Base-by-base conservation (phyloP, 2,329 filamentous ascomycete species). In the Chrysoporthe puriensis region DNA sequence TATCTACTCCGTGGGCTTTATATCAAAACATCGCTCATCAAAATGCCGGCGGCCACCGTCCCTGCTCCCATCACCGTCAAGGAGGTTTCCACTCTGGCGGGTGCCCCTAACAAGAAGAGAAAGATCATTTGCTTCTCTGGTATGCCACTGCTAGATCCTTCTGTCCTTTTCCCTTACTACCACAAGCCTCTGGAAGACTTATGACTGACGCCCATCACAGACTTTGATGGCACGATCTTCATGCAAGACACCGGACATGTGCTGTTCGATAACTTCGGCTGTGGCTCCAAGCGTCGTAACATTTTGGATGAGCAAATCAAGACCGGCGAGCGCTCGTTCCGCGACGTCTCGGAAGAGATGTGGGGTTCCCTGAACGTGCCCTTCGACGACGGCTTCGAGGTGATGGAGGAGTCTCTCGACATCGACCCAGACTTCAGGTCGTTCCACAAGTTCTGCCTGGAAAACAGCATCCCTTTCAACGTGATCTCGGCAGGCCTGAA, bases 151-250 rank as follows among this genome's bases (percentile, higher is more conserved):
- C 7, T n/a, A 61, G 40, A 61, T 18, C 36, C 14, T 13, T 32
- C 26, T 26, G 14, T 34, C 32, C 26, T 59, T 43, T 44, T 36
- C 18, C 36, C 32, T 46, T 42, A 1, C 44, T 36, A 3, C 8
- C 32, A 46, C 44, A 46, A n/a, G 44, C 8, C 44, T 56, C 40
- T 4, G 7, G 46, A 18, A 44, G 13, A 14, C 42, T 48, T 56
- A 60, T 9, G 2, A 42, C 18, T 60, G 58, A 14, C 4, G 2
- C 32, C 32, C 1, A 18, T 36, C 52, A 63, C 68, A 90, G 88
- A 91, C 77, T 91, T 91, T 72, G 89, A 91, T 76, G 89, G 89
- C 70, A 91, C 89, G 4, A 91, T 91, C 70, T 90, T 90, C 81
- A 89, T 89, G 83, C 87, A 90, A 81, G 87, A 90, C 72, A 90